These are phyloP conservation scores for Ustilago nuda DNA, from an alignment of 1,284 basidiomycete genomes.

Conservation along the genomic window DNA sequence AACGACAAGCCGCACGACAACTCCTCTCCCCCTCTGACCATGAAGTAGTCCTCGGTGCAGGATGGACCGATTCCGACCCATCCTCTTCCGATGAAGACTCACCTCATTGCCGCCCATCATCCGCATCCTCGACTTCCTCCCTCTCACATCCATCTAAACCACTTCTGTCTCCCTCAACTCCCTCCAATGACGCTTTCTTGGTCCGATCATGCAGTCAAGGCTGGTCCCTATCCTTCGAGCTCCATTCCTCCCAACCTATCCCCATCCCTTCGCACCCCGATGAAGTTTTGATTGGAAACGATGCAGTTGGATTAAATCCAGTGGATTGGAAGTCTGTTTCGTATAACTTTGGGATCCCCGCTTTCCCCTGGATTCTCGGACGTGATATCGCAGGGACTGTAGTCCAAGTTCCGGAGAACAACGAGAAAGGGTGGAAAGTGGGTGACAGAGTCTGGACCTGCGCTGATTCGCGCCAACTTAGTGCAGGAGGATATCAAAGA, in stretches of 20 bases:
- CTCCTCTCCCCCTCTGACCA: conserved; percentile 34
- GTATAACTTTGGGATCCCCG: conserved; percentile 61
- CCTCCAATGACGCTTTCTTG: conserved; percentile 41
- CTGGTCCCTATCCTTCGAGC: conserved; percentile 60
- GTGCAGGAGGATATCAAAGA: conserved; percentile 58
- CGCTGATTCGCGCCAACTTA: conserved; percentile 54
- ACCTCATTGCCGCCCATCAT: conserved; percentile 4
- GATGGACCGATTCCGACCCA: conserved; percentile 39
- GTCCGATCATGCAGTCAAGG: conserved; percentile 56
- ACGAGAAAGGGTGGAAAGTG: conserved; percentile 70
- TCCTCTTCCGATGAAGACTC: conserved; percentile 3
- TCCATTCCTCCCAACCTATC: conserved; percentile 37
- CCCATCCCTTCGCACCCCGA: conserved; percentile 16
- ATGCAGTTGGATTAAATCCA: conserved; percentile 57
- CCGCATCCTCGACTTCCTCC: conserved; percentile 19
- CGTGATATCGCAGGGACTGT: conserved; percentile 72
- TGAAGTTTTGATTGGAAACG: conserved; percentile 51
- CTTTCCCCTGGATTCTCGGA: conserved; percentile 70
- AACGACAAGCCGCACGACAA: conserved; percentile 38
- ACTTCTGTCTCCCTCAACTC: background rate
- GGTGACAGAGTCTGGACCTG: conserved; percentile 70
- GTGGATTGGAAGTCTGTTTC: conserved; percentile 61
- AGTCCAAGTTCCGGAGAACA: conserved; percentile 70
- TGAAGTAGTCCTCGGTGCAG: conserved; percentile 52
- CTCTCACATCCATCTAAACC: conserved; percentile 14